phyloP scores from a whole-genome alignment of 2,329 filamentous ascomycete species.

The Talaromyces rugulosus region DNA sequence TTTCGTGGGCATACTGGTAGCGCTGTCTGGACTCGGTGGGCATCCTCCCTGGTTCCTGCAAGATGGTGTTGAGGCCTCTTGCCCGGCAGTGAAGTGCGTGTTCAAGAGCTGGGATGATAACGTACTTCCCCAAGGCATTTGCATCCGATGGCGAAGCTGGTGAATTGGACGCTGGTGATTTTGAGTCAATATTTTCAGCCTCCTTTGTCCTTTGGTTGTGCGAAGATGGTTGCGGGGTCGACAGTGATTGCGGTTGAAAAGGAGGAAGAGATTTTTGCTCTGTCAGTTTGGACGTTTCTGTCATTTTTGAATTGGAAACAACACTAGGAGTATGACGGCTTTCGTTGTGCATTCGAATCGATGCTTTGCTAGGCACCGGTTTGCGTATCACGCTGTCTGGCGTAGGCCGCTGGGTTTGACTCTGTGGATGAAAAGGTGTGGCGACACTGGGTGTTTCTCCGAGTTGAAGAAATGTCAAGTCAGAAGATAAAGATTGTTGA shows the following conservation, averaged over 20 bases:
- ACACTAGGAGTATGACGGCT: constrained; percentile 27
- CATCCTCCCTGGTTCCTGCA: constrained; percentile 39
- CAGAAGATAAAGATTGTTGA: constrained; percentile 38
- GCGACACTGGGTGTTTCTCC: constrained; percentile 21
- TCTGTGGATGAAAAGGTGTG: constrained; percentile 1
- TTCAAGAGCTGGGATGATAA: constrained; percentile 89
- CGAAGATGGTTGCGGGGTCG: constrained; percentile 11
- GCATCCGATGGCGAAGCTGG: constrained; percentile 54
- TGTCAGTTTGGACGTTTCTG: constrained; percentile 13
- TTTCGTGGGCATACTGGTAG: constrained; percentile 75
- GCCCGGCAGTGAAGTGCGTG: constrained; percentile 78
- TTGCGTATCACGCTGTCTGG: constrained; percentile 21
- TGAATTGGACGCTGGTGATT: constrained; percentile 62
- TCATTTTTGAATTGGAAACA: constrained; percentile 3
- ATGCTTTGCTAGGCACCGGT: constrained; percentile 24
- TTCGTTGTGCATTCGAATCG: constrained; percentile 15
- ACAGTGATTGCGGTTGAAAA: constrained; percentile 19
- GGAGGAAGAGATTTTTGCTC: constrained; percentile 25
- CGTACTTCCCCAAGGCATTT: constrained; percentile 31
- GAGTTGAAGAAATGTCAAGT: constrained; percentile 38
- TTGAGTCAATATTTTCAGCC: constrained; percentile 14
- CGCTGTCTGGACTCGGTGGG: constrained; percentile 46
- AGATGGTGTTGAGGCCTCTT: constrained; percentile 49
- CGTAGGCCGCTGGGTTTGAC: constrained; percentile 13
- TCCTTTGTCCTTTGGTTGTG: constrained; percentile 3